Base-by-base conservation (phyloP, 306 rosid species). In the Dalbergia cochinchinensis region DNA sequence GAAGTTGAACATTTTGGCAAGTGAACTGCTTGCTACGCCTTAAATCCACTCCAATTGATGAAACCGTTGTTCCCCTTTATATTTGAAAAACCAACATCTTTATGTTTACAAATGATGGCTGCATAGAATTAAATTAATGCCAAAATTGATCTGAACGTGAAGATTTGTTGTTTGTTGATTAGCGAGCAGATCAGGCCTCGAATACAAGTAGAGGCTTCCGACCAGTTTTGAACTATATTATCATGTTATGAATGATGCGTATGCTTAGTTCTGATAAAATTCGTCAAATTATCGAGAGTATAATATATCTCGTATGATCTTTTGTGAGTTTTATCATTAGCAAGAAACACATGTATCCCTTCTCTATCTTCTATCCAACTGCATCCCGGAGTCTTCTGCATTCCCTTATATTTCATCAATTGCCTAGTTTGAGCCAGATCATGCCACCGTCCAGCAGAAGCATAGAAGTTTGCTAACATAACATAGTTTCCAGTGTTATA, bases 281-380 rank as follows among this genome's bases (percentile, higher is more conserved):
- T 22, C 31, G 66, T 85, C 73, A 88, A 74, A 78, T 55, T 74
- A 76, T 83, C 50, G 65, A 88, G 78, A 35, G 81, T 78, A 31
- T 33, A 78, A 57, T 82, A 85, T 66, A 87, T 89, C 79, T 87
- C 91, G 2, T 74, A 67, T 60, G 78, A 51, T 82, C 75, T 84
- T 45, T 50, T 64, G 70, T 85, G 90, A 61, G 78, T 72, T 83
- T 60, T 82, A 57, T 90, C 94, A 80, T 84, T 64, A 55, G 90
- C 87, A 71, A 84, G 88, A 80, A 90, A 90, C 59, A 80, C 86
- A 70, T 87, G 91, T 66, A 84, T 20, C n/a, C 85, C 86, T 55
- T 86, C 88, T 57, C 71, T 86, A 69, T 85, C 88, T 84, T 90
- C 94, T 70, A 87, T 84, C 94, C 91, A 90, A 83, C 90, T 90